phyloP scores from a whole-genome alignment of 73 alveolate genomes.

The Paramecium primaurelia region DNA sequence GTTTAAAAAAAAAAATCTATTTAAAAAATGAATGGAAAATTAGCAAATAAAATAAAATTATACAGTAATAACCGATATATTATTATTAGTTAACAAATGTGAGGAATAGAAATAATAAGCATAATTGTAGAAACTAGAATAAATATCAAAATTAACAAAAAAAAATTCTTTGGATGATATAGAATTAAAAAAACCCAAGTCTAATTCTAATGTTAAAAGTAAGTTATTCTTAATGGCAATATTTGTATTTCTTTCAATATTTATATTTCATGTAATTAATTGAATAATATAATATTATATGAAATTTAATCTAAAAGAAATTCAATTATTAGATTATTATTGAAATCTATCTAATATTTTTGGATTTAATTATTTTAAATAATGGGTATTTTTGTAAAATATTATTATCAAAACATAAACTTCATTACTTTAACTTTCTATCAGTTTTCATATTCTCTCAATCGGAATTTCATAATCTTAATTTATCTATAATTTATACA shows the following conservation, averaged over 20 bases:
- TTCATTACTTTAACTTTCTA: slow-evolving; percentile 33
- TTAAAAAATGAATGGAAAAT: not conserved
- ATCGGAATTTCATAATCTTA: slow-evolving; percentile 32
- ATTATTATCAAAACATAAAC: slow-evolving; percentile 19
- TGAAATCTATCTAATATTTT: not conserved
- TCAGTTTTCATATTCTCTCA: slow-evolving; percentile 27
- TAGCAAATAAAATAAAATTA: not conserved
- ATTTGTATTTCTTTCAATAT: not conserved
- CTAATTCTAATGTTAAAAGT: not conserved
- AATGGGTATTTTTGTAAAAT: slow-evolving; percentile 22
- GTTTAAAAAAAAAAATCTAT: not conserved
- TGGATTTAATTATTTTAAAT: not conserved
- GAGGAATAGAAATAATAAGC: not conserved
- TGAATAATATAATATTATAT: not conserved
- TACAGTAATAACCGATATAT: not conserved
- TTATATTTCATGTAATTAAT: not conserved
- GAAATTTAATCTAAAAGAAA: not conserved
- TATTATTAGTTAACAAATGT: not conserved
- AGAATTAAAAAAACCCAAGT: not conserved
- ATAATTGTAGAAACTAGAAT: not conserved
- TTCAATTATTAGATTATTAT: not conserved
- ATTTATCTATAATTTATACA: not conserved
- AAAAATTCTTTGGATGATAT: not conserved
- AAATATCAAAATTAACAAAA: not conserved
- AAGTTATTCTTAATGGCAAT: not conserved